Base-by-base conservation (phyloP, 169 alveolate genomes). In the Plasmodium malariae region DNA sequence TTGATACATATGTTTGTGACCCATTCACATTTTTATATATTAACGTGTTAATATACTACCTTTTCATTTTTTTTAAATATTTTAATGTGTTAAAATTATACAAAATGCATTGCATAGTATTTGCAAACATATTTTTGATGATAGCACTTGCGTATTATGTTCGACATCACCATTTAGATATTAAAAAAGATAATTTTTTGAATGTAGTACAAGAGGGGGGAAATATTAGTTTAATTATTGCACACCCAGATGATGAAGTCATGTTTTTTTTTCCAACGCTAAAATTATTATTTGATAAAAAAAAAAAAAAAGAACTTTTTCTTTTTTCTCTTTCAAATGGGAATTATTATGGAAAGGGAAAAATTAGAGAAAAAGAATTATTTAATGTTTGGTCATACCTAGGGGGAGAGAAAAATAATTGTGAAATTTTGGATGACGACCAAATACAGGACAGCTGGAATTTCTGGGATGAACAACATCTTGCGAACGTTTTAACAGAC, bases 221-320 rank as follows among this genome's bases (percentile, higher is more conserved):
- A 62, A 76, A 76, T 28, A n/a, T 76, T 17, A 7, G 69, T 54
- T 65, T 96, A 51, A 93, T 97, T 3, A 93, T 95, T 40, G 98
- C 98, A 6, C 99, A 97, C 83, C 99, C 98, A 26, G 98, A 96
- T 88, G 99, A 97, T 87, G 99, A 97, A 92, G 92, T 96, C 19
- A 97, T 97, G 99, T 97, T 96, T 91, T 96, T 96, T 87, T 88
- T 94, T 19, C 99, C 99, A 4, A 93, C 98, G 34, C 68, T 94
- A 34, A 68, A 88, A 45, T 88, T 94, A 3, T 59, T 94, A 14
- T 87, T 69, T 60, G 95, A 94, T 73, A 73, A 32, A 88, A 63
- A 68, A 74, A 26, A 69, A 37, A 60, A 74, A 87, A 86, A 55
- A 37, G 71, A 76, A 40, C 37, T 90, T 80, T 72, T 60, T 60